Conservation (phyloP, 1,139 yeast genomes). For the Lodderomyces orthopsilosis region DNA sequence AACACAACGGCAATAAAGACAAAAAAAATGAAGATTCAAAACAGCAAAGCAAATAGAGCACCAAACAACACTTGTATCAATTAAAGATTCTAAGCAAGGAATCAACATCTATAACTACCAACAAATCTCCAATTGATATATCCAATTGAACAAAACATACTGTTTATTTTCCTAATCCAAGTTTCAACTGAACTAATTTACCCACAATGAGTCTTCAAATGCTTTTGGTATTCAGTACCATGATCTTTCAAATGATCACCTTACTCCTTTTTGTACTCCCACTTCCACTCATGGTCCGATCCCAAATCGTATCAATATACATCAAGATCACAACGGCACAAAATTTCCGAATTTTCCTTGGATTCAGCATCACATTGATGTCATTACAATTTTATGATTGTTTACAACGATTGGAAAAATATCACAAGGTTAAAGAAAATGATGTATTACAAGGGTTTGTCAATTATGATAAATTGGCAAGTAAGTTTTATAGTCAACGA, state of each 20-base stretch:
- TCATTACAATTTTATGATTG: slow-evolving; percentile 61
- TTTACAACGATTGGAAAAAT: slow-evolving; percentile 43
- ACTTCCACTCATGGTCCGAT: slow-evolving; percentile 55
- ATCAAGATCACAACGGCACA: slow-evolving; percentile 34
- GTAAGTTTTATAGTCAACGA: slow-evolving; percentile 67
- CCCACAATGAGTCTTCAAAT: slow-evolving; percentile 44
- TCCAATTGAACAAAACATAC: no score
- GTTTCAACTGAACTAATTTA: no score
- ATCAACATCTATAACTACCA: no score
- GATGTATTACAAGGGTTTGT: slow-evolving; percentile 13
- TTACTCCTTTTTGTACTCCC: slow-evolving; percentile 58
- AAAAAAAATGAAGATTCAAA: no score
- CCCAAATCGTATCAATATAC: slow-evolving; percentile 39
- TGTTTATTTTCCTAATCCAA: no score
- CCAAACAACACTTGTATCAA: no score
- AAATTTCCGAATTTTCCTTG: slow-evolving; percentile 49
- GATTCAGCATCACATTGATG: slow-evolving; percentile 46
- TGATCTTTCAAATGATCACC: slow-evolving; percentile 53
- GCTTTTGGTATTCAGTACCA: slow-evolving; percentile 41
- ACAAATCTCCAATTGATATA: neutral
- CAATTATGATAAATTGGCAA: slow-evolving; percentile 43
- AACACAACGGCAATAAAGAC: no score
- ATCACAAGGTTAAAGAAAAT: slow-evolving; percentile 20
- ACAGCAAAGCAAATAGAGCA: no score
- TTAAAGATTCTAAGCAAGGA: no score